Percentiles rank a stretch among this genome's conserved stretches.
phyloP scores from a whole-genome alignment of 495 filamentous ascomycete genomes.

The Penicillium coffeae region DNA sequence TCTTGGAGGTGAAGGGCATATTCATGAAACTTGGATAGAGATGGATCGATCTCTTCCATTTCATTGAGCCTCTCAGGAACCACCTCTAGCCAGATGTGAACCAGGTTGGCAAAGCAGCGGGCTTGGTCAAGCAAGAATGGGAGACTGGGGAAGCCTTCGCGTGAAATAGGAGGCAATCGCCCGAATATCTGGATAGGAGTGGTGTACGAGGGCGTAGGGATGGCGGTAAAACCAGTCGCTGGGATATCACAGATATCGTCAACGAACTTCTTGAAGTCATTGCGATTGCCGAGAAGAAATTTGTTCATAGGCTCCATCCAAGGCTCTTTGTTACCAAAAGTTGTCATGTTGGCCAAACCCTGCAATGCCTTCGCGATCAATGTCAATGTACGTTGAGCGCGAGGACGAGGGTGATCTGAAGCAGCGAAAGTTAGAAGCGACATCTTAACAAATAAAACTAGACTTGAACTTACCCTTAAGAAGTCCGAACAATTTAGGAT shows the following conservation, averaged over 20 bases:
- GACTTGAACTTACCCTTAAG: constrained; percentile 57
- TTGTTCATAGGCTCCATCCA: constrained; percentile 99
- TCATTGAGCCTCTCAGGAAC: constrained; percentile 34
- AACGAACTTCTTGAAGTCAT: constrained; percentile 79
- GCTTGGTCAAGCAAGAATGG: constrained; percentile 93
- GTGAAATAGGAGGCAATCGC: constrained; percentile 72
- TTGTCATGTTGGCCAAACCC: constrained; percentile 87
- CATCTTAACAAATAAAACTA: neutral
- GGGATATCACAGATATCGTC: constrained; percentile 83
- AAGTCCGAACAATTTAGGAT: constrained; percentile 93
- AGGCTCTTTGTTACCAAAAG: constrained; percentile 88
- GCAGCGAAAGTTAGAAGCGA: constrained; percentile 10
- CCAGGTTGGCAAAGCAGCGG: constrained; percentile 81
- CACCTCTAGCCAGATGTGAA: constrained; percentile 79
- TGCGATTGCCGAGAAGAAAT: constrained; percentile 46
- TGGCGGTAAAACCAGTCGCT: constrained; percentile 56
- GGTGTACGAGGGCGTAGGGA: constrained; percentile 81
- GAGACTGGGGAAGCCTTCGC: constrained; percentile 91
- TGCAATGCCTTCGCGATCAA: constrained; percentile 96
- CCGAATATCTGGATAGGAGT: constrained; percentile 90
- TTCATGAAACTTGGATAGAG: constrained; percentile 62
- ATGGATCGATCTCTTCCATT: constrained; percentile 37
- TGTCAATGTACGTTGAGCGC: constrained; percentile 86
- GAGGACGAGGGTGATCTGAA: constrained; percentile 77
- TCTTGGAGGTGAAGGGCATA: constrained; percentile 67